Conservation (phyloP, 257 asterid genomes). For the Sherardia arvensis region DNA sequence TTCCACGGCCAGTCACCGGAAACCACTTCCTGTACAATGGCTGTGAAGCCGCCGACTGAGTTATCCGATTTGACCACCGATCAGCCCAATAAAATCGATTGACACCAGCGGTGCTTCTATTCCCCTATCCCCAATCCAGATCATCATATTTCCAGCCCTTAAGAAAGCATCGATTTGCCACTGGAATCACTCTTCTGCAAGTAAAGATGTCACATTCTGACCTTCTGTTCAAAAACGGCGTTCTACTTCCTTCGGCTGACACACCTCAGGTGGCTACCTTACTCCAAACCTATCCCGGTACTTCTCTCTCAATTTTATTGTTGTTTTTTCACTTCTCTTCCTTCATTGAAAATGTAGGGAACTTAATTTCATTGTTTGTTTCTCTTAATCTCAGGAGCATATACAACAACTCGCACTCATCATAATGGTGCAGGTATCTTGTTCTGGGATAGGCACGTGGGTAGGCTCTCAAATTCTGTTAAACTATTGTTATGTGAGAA, state of each 20-base stretch:
- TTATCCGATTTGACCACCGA: too few species aligned
- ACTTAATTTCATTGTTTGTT: background rate
- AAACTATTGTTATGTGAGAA: slow-evolving; percentile 35
- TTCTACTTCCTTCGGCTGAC: slow-evolving; percentile 32
- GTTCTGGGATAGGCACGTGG: slow-evolving; percentile 77
- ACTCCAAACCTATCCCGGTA: slow-evolving; percentile 68
- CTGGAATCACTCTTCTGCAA: background rate
- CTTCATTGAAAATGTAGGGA: background rate
- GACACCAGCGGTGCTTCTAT: too few species aligned
- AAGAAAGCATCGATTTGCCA: too few species aligned
- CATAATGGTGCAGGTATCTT: slow-evolving; percentile 50
- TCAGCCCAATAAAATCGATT: too few species aligned
- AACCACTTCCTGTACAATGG: too few species aligned
- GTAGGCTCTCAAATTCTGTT: slow-evolving; percentile 61
- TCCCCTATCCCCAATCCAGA: too few species aligned
- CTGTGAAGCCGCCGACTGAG: too few species aligned
- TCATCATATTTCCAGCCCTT: too few species aligned
- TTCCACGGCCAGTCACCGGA: too few species aligned
- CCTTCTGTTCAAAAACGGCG: slow-evolving; percentile 60
- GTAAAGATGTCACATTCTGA: slow-evolving; percentile 25
- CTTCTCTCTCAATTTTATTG: background rate
- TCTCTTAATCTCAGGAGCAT: slow-evolving; percentile 56
- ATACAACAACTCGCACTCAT: slow-evolving; percentile 90
- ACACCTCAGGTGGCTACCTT: slow-evolving; percentile 55
- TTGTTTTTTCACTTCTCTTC: too few species aligned